phyloP scores from a whole-genome alignment of 2,329 filamentous ascomycete genomes.

The Calonectria pteridis region DNA sequence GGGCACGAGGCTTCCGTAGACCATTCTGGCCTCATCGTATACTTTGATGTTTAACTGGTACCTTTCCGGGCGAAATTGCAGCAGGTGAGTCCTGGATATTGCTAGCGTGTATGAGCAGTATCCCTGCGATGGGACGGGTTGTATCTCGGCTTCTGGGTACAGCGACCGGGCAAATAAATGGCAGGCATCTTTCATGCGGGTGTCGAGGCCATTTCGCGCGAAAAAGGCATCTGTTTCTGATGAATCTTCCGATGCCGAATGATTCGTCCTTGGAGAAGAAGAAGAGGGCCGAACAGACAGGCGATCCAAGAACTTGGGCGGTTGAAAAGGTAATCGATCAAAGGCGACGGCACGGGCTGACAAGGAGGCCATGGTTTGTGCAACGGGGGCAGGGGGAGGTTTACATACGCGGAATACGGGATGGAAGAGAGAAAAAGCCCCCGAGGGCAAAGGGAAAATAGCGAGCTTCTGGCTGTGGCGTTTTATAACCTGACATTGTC shows the following conservation, averaged over 20 bases:
- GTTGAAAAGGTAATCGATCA: background rate
- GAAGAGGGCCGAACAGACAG: background rate
- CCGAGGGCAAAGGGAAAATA: background rate
- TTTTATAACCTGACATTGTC: slow-evolving; percentile 10
- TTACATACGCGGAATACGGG: background rate
- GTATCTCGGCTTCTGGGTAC: slow-evolving; percentile 48
- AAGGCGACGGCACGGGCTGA: background rate
- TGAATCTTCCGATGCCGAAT: background rate
- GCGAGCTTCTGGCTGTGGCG: background rate
- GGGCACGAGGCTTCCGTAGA: slow-evolving; percentile 59
- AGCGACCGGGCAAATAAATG: slow-evolving; percentile 48
- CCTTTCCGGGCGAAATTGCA: slow-evolving; percentile 62
- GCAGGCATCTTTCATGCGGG: slow-evolving; percentile 26
- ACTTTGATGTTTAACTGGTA: slow-evolving; percentile 57
- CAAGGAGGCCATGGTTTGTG: background rate
- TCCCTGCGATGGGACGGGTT: slow-evolving; percentile 57
- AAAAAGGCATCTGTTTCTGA: slow-evolving; percentile 33
- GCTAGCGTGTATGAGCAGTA: slow-evolving; percentile 66
- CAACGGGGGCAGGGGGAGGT: background rate
- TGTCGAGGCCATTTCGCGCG: slow-evolving; percentile 37
- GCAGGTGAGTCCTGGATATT: slow-evolving; percentile 51
- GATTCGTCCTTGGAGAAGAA: background rate
- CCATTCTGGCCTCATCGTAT: slow-evolving; percentile 50
- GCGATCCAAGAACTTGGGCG: background rate
- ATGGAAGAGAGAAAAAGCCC: background rate